Base-by-base conservation (phyloP, 257 asterid species). In the Nicotiana tabacum region DNA sequence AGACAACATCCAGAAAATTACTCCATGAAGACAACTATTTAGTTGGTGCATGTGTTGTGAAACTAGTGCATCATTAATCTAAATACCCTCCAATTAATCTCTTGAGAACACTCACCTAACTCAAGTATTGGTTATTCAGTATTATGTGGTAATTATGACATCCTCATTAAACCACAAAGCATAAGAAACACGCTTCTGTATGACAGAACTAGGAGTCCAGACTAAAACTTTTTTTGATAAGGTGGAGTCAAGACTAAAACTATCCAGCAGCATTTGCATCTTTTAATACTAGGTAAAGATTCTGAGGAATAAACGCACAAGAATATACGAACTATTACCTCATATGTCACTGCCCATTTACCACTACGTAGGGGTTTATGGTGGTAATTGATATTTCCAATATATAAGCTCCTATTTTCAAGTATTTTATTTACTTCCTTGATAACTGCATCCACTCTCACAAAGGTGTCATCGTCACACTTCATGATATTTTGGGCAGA, bases 381-480 rank as follows among this genome's bases (percentile, higher is more conserved):
- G 85, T 93, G 90, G 91, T 89, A 94, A 89, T 95, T 95, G 70
- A 94, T 92, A 81, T 95, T 95, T 68, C 99, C 99, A 30, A 95
- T 88, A 61, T 94, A 95, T 66, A 94, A 87, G 89, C 98, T 92
- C 84, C 81, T 89, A 62, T 82, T 78, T 17, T 85, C 86, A 0
- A 92, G 91, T 43, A 90, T 88, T 85, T 88, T 90, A 82, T 90
- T 88, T 3, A 96, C 95, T 89, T 95, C 97, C 66, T 86, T 82
- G 48, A 92, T 82, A 83, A 95, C 90, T 17, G 93, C 97, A 9
- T 93, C 98, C 6, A 95, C 93, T 86, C 97, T 95, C 83, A 95
- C 97, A 87, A 90, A 95, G 7, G 98, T 93, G 83, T 95, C 99
- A 48, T 95, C 99, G 33, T 95, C 99, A 32, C 97, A 94, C 92